A percentile compares a stretch with the other conserved stretches of the same genome.
Conservation (phyloP, 1,139 yeast genomes). For the Citeromyces hawaiiensis region DNA sequence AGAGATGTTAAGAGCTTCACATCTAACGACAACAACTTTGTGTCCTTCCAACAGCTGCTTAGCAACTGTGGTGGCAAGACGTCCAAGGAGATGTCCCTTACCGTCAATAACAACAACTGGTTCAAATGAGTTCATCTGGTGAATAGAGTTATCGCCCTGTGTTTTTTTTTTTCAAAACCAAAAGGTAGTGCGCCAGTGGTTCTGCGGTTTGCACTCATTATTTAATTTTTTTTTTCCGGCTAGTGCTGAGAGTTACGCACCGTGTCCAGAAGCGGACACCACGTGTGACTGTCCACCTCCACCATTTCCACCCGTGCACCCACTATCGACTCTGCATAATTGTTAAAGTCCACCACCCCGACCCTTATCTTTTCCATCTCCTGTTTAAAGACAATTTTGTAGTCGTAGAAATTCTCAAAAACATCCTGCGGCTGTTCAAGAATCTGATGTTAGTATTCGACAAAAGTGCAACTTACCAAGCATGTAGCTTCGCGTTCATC, state of each 20-base stretch:
- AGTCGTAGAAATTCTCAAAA: not conserved
- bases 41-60: constrained; percentile 98
- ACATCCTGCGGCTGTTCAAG: not conserved
- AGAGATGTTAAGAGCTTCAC: constrained; percentile 96
- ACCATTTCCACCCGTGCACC: constrained; percentile 4
- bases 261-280: not conserved
- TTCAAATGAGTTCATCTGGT: constrained; percentile 75
- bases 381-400: constrained; percentile 2
- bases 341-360: not conserved
- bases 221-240: not conserved
- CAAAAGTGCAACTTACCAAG: not conserved
- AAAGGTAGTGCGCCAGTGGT: not conserved
- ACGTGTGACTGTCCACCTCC: constrained; percentile 1
- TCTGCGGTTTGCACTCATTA: not conserved
- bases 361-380: not conserved
- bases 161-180: not conserved
- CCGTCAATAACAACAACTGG: constrained; percentile 97
- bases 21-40: constrained; percentile 94
- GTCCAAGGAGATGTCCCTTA: constrained; percentile 99
- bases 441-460: not conserved
- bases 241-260: not conserved
- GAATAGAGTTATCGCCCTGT: not conserved
- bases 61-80: constrained; percentile 98
- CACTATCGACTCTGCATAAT: not conserved
- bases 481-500: not conserved